Evolutionary conservation across 352 stramenopile genomes (phyloP), one percentile per base, ranked within the genome.

Genomic region (Globisporangium sylvaticum): DNA sequence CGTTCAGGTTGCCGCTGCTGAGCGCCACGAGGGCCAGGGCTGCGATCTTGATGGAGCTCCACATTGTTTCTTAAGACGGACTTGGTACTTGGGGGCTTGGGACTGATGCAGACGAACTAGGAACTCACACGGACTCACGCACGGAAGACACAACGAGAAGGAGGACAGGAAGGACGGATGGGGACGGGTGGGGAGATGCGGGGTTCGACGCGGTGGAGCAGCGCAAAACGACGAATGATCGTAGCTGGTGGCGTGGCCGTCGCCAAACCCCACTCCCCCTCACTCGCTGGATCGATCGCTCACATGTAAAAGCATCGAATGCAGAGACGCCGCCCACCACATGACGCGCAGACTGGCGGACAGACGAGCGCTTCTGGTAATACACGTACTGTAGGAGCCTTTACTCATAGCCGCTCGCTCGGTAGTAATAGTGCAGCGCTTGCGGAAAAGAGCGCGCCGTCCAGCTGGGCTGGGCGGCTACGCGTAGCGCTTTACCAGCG

Each of bases 201-300:
- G 14, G 39, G 52, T 32, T 42, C 29, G 42, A 48, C 37, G 57
- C 59, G 48, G 44, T 32, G 34, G 24, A 48, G 63, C 54, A 34
- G 31, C 63, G 63, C 63, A 68, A 68, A 68, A 68, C 63, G 63
- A 61, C 54, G 54, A 68, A 68, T 68, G 63, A 57, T 48, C 57
- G 34, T 52, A 60, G 55, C 55, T 58, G 29, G n/a, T 46, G 27
- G 44, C 20, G 27, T 20, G 12, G 55, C 20, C 15, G 39, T 46
- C 39, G 39, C 15, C 39, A 46, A 46, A 46, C 39, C 39, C 39
- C 39, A 46, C 39, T 46, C 39, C 39, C 34, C 14, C 39, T 46
- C 29, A 22, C 24, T 56, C 50, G 50, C 50, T 56, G 37, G 18
- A 15, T 46, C 29, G 20, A 10, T n/a, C 54, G 20, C 14, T n/a